A percentile compares a stretch with the other conserved stretches of the same genome.
Conservation (phyloP, 148 eudicot genomes). For the Heliosperma pusillum region DNA sequence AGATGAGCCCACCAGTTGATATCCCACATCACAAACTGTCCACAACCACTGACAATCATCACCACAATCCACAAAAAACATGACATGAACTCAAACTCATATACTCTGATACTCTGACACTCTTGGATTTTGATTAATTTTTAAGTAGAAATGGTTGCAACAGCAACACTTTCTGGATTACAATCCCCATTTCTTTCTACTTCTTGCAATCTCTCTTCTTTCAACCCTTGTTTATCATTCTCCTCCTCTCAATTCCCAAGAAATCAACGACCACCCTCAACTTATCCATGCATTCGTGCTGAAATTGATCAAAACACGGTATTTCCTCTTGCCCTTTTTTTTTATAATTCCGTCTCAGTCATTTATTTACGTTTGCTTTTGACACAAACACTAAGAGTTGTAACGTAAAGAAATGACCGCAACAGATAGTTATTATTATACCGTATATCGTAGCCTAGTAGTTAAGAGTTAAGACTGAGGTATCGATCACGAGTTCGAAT, state of each 20-base stretch:
- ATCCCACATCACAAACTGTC: not conserved
- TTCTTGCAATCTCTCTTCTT: constrained; percentile 40
- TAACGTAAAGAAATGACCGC: too few species aligned
- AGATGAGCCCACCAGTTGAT: not conserved
- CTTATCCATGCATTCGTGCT: constrained; percentile 60
- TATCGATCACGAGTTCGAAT: too few species aligned
- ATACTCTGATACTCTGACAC: too few species aligned
- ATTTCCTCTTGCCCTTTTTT: not conserved
- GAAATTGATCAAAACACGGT: constrained; percentile 90
- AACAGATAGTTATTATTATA: too few species aligned
- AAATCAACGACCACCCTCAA: constrained; percentile 31
- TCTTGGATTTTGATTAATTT: not conserved
- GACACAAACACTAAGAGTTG: too few species aligned
- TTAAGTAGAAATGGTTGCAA: constrained; percentile 10
- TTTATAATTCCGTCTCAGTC: not conserved
- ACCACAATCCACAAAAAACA: constrained; percentile 4
- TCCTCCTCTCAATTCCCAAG: constrained; percentile 23
- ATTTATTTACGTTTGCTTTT: not conserved
- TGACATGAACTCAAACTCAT: constrained; percentile 12
- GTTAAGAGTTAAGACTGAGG: too few species aligned
- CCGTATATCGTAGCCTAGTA: too few species aligned
- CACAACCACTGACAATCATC: not conserved
- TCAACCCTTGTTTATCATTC: constrained; percentile 27
- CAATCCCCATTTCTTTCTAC: constrained; percentile 49
- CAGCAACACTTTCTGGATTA: constrained; percentile 26